Base-by-base conservation (phyloP, 2,329 filamentous ascomycete genomes). In the Venturia effusa region DNA sequence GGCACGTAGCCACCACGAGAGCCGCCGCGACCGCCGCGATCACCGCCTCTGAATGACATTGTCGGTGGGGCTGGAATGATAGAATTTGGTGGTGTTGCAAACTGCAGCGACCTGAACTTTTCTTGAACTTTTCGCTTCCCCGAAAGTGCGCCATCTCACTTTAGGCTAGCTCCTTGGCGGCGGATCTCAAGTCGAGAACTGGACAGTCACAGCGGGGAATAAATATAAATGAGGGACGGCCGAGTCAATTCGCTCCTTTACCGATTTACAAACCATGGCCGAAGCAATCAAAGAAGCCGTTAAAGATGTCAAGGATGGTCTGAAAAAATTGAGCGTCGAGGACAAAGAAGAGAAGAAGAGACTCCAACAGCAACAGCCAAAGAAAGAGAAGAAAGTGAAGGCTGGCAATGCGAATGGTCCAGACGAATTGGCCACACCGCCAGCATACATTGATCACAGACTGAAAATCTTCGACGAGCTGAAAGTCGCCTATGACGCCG, bases 401-500 rank as follows among this genome's bases (percentile, higher is more conserved):
- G 69, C 67, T 27, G 70, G 68, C 37, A 68, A 67, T 43, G 75
- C 76, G 68, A 73, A 74, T 59, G 75, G 78, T 30, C 76, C 78
- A n/a, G 70, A 79, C 39, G 79, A 81, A 70, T 69, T 81, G 61
- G 74, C 71, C 60, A 78, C 79, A 55, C 80, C 85, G 24, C 88
- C 92, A 64, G 85, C 88, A 66, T 96, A 89, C 76, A 85, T 97
- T 67, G 81, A 92, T 71, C 85, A 92, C 75, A 87, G 94, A 67
- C 87, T 97, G 71, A 84, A 88, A 62, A 80, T 97, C 61, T 97
- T 97, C 78, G 89, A 97, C 74, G 86, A 88, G 74, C 82, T 97
- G 68, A 95, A 95, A 83, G 87, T 89, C 68, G 84, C 89, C 74
- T 86, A 91, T 72, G 88, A 95, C 69, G 88, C 88, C 65, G 90